Percentiles rank a stretch among this genome's conserved stretches.
phyloP scores from a whole-genome alignment of 306 rosid species.

The Glycine latifolia region DNA sequence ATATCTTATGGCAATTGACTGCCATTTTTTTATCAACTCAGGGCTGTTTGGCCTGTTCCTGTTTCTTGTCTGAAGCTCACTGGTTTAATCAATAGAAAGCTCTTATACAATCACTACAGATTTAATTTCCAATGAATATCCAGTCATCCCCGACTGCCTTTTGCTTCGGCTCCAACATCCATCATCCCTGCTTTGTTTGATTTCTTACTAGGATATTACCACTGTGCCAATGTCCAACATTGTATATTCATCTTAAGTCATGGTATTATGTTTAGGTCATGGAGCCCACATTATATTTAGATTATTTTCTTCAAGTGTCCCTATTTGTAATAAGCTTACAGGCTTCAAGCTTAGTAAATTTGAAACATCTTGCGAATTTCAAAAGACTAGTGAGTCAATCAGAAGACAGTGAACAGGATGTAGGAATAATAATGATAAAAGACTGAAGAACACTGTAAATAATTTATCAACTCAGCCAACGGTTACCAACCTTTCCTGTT shows the following conservation, averaged over 20 bases:
- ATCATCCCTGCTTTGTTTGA: neutral
- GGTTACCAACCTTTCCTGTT: slow-evolving; percentile 85
- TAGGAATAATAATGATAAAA: neutral
- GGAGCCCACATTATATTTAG: neutral
- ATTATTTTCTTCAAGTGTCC: neutral
- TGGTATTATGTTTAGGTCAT: neutral
- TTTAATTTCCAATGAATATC: neutral
- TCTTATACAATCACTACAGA: neutral
- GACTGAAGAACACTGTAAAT: neutral
- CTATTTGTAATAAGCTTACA: neutral
- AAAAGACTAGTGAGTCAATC: neutral
- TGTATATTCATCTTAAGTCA: neutral
- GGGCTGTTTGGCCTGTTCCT: neutral
- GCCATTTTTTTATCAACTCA: neutral
- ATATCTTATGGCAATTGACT: neutral
- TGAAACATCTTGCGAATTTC: neutral
- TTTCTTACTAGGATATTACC: neutral
- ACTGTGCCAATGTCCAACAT: neutral
- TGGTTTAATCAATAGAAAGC: neutral
- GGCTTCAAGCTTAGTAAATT: neutral
- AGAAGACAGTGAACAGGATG: neutral
- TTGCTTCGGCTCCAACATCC: neutral
- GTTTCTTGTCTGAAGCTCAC: neutral
- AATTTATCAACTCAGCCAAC: slow-evolving; percentile 13
- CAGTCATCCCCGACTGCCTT: neutral